These are phyloP conservation scores for Trichoderma parareesei DNA, from an alignment of 495 filamentous ascomycete genomes.

Conservation along the genomic window DNA sequence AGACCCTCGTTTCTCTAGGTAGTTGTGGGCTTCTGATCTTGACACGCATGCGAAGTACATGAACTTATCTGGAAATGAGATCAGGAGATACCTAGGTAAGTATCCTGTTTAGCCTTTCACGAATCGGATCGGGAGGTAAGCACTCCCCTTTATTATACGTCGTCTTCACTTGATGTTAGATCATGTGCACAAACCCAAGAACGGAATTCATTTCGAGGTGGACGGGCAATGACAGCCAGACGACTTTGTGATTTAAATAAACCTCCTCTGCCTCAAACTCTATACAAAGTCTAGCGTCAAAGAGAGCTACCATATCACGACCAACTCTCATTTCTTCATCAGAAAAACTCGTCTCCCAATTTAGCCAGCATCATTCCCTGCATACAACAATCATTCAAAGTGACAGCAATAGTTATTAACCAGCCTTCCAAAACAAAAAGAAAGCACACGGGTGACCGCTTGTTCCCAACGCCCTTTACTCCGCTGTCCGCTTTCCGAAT, in stretches of 20 bases:
- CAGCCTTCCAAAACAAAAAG: neutral
- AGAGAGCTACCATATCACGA: neutral
- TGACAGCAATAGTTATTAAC: neutral
- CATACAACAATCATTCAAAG: neutral
- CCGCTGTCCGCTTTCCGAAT: neutral
- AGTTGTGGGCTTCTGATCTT: no score
- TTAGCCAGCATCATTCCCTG: constrained; percentile 1
- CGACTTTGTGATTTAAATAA: neutral
- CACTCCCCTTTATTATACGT: no score
- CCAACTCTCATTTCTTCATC: neutral
- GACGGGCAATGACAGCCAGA: neutral
- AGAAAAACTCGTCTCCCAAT: neutral
- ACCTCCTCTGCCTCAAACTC: neutral
- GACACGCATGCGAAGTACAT: no score
- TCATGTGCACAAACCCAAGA: neutral
- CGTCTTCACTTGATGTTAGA: neutral
- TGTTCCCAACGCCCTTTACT: constrained; percentile 1
- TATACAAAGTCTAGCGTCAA: neutral
- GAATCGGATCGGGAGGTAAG: neutral
- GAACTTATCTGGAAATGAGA: neutral
- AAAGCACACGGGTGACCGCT: neutral
- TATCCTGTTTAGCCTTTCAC: no score
- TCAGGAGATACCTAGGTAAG: no score
- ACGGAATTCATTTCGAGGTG: neutral
- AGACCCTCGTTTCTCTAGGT: no score